These are phyloP conservation scores for Suillus bovinus DNA, from an alignment of 768 basidiomycete genomes.

Conservation along the genomic window DNA sequence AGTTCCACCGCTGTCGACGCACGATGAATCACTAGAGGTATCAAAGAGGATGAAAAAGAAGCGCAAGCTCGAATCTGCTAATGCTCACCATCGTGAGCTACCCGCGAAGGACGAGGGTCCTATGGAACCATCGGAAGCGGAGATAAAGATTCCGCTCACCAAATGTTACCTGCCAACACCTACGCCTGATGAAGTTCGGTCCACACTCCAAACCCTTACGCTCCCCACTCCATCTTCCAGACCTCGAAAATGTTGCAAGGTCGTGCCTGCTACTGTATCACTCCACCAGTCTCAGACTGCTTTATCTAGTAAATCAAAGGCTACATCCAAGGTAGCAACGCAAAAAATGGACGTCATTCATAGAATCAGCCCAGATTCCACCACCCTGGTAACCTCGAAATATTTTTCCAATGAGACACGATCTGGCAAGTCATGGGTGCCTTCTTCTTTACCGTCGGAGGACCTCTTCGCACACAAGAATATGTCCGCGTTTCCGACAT, in stretches of 20 bases:
- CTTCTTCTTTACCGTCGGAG: background rate
- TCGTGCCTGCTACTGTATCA: background rate
- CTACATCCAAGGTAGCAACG: background rate
- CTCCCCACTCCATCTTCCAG: background rate
- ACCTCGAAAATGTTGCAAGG: background rate
- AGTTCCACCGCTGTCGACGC: background rate
- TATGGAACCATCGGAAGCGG: background rate
- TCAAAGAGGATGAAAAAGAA: background rate
- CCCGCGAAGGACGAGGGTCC: conserved; percentile 2
- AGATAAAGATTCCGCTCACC: background rate
- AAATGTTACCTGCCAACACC: background rate
- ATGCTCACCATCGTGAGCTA: background rate
- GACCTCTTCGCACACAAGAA: background rate
- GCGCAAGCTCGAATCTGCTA: background rate
- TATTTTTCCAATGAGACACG: conserved; percentile 7
- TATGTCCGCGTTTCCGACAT: background rate
- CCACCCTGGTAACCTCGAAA: conserved; percentile 9
- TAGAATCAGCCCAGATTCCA: conserved; percentile 8
- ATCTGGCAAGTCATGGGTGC: conserved; percentile 10
- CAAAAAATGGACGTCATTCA: background rate
- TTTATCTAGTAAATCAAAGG: background rate
- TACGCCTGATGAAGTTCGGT: background rate
- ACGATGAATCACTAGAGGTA: background rate
- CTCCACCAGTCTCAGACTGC: background rate
- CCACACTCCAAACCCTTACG: background rate